Evolutionary conservation across 2,329 filamentous ascomycete species (phyloP).

Genomic region (Nemania sp.): DNA sequence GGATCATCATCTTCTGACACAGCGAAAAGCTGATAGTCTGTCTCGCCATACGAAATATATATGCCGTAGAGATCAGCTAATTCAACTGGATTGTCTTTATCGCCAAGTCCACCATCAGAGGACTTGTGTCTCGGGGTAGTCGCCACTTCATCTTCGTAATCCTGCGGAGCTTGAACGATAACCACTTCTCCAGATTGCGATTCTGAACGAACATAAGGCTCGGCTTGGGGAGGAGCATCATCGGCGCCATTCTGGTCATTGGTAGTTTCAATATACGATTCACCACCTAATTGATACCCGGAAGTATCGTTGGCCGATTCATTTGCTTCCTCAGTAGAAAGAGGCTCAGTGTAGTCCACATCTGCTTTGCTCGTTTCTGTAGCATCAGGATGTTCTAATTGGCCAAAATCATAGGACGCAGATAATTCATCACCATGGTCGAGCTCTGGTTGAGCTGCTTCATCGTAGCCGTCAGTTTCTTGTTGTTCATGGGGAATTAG

Average conservation of each 20-base stretch:
- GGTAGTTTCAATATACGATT: conserved; percentile 26
- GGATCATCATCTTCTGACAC: conserved; percentile 40
- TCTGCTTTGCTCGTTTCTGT: conserved; percentile 9
- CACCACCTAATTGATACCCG: conserved; percentile 29
- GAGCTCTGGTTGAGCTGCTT: conserved; percentile 11
- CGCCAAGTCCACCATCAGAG: background rate
- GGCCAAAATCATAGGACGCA: conserved; percentile 4
- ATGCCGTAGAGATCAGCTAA: conserved; percentile 36
- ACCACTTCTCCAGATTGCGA: conserved; percentile 8
- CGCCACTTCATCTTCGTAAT: background rate
- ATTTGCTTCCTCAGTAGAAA: conserved; percentile 14
- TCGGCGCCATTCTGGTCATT: conserved; percentile 26
- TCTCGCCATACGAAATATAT: conserved; percentile 38
- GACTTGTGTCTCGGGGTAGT: background rate
- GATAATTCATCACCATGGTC: conserved; percentile 8
- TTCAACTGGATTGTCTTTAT: conserved; percentile 27
- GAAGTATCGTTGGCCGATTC: conserved; percentile 14
- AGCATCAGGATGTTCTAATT: conserved; percentile 3
- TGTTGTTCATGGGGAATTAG: conserved; percentile 1
- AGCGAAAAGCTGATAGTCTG: conserved; percentile 40
- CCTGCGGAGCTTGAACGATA: background rate
- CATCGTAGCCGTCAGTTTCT: conserved; percentile 2
- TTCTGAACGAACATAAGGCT: conserved; percentile 3
- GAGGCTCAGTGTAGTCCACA: conserved; percentile 11
- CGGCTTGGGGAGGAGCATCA: conserved; percentile 16